These are phyloP conservation scores for Bipolaris bicolor DNA, from an alignment of 2,329 filamentous ascomycete species.

Conservation along the genomic window DNA sequence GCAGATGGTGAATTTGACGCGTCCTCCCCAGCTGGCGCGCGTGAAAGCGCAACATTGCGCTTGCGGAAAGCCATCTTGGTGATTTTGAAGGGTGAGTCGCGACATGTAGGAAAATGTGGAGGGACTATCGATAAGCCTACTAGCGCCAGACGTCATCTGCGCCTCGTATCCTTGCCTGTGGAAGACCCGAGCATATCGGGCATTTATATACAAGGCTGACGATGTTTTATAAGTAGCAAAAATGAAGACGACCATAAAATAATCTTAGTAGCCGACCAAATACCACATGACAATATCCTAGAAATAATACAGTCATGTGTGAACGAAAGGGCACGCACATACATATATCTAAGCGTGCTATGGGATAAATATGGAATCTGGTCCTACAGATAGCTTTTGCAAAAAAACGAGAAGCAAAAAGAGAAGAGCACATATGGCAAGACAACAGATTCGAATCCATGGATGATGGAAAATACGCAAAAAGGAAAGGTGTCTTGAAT, in stretches of 20 bases:
- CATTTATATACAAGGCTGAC: too few species aligned
- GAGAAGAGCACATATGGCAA: background rate
- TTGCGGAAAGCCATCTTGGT: slow-evolving; percentile 69
- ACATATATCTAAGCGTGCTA: too few species aligned
- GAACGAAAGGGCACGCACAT: too few species aligned
- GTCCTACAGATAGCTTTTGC: background rate
- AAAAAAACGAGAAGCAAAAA: background rate
- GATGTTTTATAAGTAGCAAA: too few species aligned
- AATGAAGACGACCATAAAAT: too few species aligned
- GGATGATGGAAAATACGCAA: background rate
- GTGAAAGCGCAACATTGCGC: slow-evolving; percentile 65
- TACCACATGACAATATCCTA: too few species aligned
- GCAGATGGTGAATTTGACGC: slow-evolving; percentile 16
- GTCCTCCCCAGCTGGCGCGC: slow-evolving; percentile 34
- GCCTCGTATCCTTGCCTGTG: background rate
- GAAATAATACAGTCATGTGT: too few species aligned
- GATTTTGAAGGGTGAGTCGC: slow-evolving; percentile 9
- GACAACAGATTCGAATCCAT: background rate
- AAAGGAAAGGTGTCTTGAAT: slow-evolving; percentile 1
- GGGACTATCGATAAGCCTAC: slow-evolving; percentile 16
- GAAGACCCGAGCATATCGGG: too few species aligned
- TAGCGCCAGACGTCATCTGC: slow-evolving; percentile 1
- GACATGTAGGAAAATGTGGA: slow-evolving; percentile 16
- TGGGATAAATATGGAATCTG: too few species aligned
- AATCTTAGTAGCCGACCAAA: too few species aligned